Evolutionary conservation across 805 yeast genomes (phyloP), one percentile per base, ranked within the genome.

Genomic region (Cyberlindnera xylosilytica): DNA sequence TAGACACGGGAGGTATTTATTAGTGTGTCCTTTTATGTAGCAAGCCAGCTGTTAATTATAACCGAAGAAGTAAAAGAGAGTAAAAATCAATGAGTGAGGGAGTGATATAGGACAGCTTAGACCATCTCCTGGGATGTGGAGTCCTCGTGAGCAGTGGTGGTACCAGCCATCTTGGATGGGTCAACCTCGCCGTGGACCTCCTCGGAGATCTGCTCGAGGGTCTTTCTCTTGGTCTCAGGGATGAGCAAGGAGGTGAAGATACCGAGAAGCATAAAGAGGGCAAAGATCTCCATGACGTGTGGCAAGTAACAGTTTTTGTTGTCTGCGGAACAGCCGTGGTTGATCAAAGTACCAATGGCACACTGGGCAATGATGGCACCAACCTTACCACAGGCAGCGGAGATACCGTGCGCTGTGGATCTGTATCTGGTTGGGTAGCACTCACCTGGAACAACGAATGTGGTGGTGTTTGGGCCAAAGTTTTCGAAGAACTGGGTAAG

Each of bases 361-460:
- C 90, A 81, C 70, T 84, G 93, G 22, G 96, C 96, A 73, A 88
- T 79, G 55, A 88, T 87, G 46, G 96, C 95, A 72, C 96, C 97
- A 57, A 87, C 73, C 66, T 88, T 88, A 74, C 96, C 97, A 26
- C 79, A 65, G 39, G 95, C 97, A 56, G 97, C 96, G 50, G 95
- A 87, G 50, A 88, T 75, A 75, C 97, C 97, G 58, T 88, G 97
- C 37, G 96, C 96, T 54, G 95, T 81, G 19, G 96, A 87, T 81
- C 96, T 84, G 71, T 87, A 88, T 75, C 96, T 81, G 44, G 97
- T 88, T 64, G 96, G 97, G 83, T 73, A 88, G 63, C 80, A 71
- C 72, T 88, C 97, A 69, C 95, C 96, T 38, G 96, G 96, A 62
- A 86, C 76, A 58, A 88, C 79, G 63, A 87, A 88, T 41, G 96